These are phyloP conservation scores for Colletotrichum tofieldiae DNA, from an alignment of 2,329 filamentous ascomycete genomes.

Conservation along the genomic window DNA sequence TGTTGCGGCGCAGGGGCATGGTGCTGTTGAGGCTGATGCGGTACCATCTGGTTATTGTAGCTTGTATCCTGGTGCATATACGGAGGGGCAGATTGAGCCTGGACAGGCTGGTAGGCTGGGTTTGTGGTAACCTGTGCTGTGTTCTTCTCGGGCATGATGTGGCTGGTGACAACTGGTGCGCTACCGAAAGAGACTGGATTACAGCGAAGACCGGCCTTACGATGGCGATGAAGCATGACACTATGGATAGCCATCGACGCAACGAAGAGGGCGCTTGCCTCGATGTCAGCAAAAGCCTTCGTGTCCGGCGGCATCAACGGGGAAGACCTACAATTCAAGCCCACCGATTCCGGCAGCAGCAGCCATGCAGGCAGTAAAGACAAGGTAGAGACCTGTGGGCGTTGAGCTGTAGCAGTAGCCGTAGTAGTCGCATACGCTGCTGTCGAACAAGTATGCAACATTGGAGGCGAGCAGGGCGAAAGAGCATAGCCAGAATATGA, in stretches of 20 bases:
- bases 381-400: conserved; percentile 30
- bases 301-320: background rate
- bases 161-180: conserved; percentile 38
- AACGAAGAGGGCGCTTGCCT: conserved; percentile 58
- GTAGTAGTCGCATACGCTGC: conserved; percentile 42
- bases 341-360: conserved; percentile 59
- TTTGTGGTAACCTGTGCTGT: conserved; percentile 6
- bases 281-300: conserved; percentile 1
- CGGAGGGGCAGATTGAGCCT: conserved; percentile 5
- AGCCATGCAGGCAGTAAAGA: conserved; percentile 49
- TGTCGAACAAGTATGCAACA: conserved; percentile 8
- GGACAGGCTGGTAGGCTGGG: conserved; percentile 6
- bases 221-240: conserved; percentile 61
- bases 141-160: conserved; percentile 47
- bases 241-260: conserved; percentile 59
- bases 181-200: conserved; percentile 47
- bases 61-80: conserved; percentile 6
- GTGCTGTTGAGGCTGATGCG: conserved; percentile 44
- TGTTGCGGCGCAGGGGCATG: conserved; percentile 43
- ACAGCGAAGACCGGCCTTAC: conserved; percentile 59
- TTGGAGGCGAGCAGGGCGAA: conserved; percentile 58
- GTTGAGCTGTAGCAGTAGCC: conserved; percentile 46
- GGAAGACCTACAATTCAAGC: conserved; percentile 59
- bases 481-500: conserved; percentile 67
- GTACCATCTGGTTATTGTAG: background rate